Evolutionary conservation across 768 basidiomycete species (phyloP).

Genomic region (Guyanaporus albipodus): DNA sequence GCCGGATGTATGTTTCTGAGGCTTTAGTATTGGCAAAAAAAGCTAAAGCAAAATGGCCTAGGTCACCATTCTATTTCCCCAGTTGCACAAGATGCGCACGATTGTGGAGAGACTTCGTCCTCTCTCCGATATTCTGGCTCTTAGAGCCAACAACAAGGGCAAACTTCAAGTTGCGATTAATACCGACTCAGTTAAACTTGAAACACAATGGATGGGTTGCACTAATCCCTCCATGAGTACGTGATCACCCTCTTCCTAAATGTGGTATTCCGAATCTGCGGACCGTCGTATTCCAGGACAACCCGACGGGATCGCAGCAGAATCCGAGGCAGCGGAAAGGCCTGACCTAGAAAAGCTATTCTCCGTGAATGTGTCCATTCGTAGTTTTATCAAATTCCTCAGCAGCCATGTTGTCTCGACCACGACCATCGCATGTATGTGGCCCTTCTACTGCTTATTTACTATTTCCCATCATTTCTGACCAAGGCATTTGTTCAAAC

Average conservation of each 20-base stretch:
- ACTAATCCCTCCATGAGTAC: slow-evolving; percentile 56
- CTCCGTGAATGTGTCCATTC: slow-evolving; percentile 64
- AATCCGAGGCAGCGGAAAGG: slow-evolving; percentile 35
- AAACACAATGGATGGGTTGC: slow-evolving; percentile 77
- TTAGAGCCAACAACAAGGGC: slow-evolving; percentile 67
- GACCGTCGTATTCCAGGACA: slow-evolving; percentile 16
- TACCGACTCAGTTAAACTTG: slow-evolving; percentile 71
- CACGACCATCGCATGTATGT: slow-evolving; percentile 81
- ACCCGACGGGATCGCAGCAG: slow-evolving; percentile 32
- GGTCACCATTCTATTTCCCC: slow-evolving; percentile 76
- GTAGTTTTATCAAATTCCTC: slow-evolving; percentile 78
- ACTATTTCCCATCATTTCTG: not conserved
- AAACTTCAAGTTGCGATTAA: slow-evolving; percentile 49
- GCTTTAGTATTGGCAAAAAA: not conserved
- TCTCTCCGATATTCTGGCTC: slow-evolving; percentile 63
- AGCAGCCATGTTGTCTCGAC: slow-evolving; percentile 76
- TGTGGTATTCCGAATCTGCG: not conserved
- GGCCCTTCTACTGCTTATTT: not conserved
- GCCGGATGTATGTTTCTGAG: slow-evolving; percentile 61
- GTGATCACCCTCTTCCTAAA: slow-evolving; percentile 3
- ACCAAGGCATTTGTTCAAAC: slow-evolving; percentile 70
- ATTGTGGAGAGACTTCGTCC: slow-evolving; percentile 71
- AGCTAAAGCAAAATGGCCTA: slow-evolving; percentile 28
- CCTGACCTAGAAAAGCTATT: slow-evolving; percentile 56
- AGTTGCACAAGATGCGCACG: slow-evolving; percentile 70